phyloP scores from a whole-genome alignment of 2,329 filamentous ascomycete species.

The Ilyonectria robusta region DNA sequence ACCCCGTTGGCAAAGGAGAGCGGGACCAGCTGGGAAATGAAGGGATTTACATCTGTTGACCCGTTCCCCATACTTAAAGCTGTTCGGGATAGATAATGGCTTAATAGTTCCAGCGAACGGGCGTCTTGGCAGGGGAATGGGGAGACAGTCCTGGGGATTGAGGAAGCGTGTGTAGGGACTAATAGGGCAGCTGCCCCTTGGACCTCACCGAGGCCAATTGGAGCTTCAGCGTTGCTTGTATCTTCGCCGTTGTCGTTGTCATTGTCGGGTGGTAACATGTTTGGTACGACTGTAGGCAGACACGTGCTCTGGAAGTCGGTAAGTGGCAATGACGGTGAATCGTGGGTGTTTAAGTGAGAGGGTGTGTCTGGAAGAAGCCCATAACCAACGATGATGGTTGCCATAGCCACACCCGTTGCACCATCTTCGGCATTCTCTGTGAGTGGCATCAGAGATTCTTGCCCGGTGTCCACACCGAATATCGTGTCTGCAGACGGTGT shows the following conservation, averaged over 20 bases:
- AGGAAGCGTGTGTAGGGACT: not conserved
- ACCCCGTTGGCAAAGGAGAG: constrained; percentile 55
- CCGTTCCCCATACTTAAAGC: constrained; percentile 58
- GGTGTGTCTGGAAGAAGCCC: not conserved
- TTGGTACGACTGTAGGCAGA: not conserved
- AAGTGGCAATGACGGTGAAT: not conserved
- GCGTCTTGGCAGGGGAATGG: constrained; percentile 6
- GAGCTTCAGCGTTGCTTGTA: not conserved
- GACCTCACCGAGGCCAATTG: not conserved
- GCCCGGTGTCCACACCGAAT: not conserved
- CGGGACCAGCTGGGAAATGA: constrained; percentile 55
- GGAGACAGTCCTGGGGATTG: constrained; percentile 1
- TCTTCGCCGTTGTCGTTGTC: not conserved
- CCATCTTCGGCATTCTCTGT: not conserved
- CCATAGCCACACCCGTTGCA: not conserved
- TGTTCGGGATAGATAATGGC: constrained; percentile 55
- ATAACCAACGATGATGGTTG: not conserved
- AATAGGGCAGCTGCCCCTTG: not conserved
- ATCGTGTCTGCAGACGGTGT: not conserved
- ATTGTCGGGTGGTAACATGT: not conserved
- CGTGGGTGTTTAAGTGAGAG: not conserved
- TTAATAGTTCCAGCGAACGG: constrained; percentile 53
- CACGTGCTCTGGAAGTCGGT: not conserved
- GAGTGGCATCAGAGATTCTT: not conserved
- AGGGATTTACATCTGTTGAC: constrained; percentile 55